Evolutionary conservation across 2,329 filamentous ascomycete species (phyloP), one percentile per base, ranked within the genome.

Genomic region (Chaetomiaceae sp.): DNA sequence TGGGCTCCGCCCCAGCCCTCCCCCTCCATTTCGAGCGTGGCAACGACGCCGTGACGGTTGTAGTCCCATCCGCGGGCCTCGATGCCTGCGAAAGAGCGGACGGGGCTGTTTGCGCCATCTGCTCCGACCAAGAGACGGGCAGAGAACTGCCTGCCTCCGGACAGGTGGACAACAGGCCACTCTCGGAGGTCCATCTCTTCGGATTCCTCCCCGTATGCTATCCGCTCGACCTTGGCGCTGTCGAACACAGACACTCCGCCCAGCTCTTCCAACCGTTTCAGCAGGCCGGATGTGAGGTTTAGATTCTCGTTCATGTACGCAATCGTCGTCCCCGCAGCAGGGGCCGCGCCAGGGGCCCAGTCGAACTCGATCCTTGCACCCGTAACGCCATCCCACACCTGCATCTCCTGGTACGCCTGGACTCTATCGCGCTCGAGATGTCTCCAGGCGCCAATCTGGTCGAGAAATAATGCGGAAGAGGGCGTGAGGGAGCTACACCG

Each of bases 261-360:
- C 1, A 95, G 74, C 60, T 87, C 80, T 9, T 85, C 76, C 32
- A 96, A 77, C 13, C 87, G 81, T 50, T 78, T 78, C 46, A 96
- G 71, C 7, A 99, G 76, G 0, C 84, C 90, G 0, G 85, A 85
- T 2, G 89, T 90, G 30, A 96, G 77, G 67, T 99, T 97, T 29
- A 86, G 70, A 69, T 97, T 99, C 75, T 99, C 95, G 37, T 85
- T 89, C 92, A 99, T 99, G 67, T 94, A 96, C 9, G 94, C 94
- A 61, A 99, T 90, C 1, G 84, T 87, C 56, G 73, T 70, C 62
- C 72, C 70, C 41, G 71, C 66, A 43, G 70, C 67, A 55, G 59
- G 57, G 63, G 76, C 74, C 33, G 73, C 67, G 38, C 66, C 68
- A 5, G 73, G 73, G 20, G 71, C 71, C 86, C 85, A 88, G 71